phyloP scores from a whole-genome alignment of 306 rosid genomes.

The Quercus robur region DNA sequence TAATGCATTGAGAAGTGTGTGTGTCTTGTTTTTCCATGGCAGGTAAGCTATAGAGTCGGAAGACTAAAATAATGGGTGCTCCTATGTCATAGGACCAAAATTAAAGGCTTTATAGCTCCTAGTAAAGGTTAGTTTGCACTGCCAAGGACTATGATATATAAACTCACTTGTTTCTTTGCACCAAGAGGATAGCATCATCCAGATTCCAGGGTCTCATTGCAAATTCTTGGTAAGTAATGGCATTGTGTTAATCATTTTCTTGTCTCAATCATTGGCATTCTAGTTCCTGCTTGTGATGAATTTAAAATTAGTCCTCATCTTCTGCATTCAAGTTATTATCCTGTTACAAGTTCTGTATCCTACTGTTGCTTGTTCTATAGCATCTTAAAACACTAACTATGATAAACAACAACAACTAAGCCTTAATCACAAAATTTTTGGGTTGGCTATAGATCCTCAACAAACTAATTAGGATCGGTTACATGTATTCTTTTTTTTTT shows the following conservation, averaged over 20 bases:
- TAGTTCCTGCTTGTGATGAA: not conserved
- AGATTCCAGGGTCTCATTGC: not conserved
- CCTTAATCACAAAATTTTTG: no score
- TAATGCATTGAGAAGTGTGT: slow-evolving; percentile 36
- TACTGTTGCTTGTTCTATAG: slow-evolving; percentile 9
- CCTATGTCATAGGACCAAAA: slow-evolving; percentile 26
- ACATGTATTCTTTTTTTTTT: no score
- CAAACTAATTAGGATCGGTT: no score
- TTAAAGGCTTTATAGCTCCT: slow-evolving; percentile 14
- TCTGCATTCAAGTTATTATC: not conserved
- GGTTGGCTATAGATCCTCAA: no score
- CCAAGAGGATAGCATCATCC: slow-evolving; percentile 2
- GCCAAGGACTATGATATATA: not conserved
- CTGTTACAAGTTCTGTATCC: not conserved
- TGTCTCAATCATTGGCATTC: slow-evolving; percentile 11
- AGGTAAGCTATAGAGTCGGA: slow-evolving; percentile 21
- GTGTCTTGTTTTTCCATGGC: slow-evolving; percentile 34
- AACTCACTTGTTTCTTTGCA: slow-evolving; percentile 4
- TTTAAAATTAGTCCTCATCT: not conserved
- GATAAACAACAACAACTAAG: no score
- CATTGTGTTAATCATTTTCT: slow-evolving; percentile 10
- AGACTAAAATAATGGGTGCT: slow-evolving; percentile 37
- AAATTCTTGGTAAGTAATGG: slow-evolving; percentile 6
- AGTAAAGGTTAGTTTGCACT: slow-evolving; percentile 34
- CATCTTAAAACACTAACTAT: not conserved